Evolutionary conservation across 2,329 filamentous ascomycete species (phyloP).

Genomic region (Penicillium sp.): DNA sequence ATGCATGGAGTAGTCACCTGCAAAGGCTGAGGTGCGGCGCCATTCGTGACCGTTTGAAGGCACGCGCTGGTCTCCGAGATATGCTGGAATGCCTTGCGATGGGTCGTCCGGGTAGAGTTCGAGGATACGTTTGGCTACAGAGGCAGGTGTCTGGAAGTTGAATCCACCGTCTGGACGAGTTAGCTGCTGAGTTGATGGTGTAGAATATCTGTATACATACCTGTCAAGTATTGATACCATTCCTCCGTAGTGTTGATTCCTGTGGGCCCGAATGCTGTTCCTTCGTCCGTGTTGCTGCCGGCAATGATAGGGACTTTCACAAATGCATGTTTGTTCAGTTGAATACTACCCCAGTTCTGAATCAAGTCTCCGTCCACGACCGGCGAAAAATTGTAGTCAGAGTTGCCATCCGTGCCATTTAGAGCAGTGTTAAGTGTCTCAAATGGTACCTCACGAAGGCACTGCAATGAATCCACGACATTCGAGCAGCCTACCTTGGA

Average conservation of each 20-base stretch:
- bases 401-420: slow-evolving; percentile 39
- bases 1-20: slow-evolving; percentile 57
- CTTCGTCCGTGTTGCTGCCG: slow-evolving; percentile 67
- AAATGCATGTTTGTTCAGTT: slow-evolving; percentile 58
- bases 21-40: slow-evolving; percentile 55
- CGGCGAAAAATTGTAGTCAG: slow-evolving; percentile 39
- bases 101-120: slow-evolving; percentile 55
- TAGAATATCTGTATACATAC: slow-evolving; percentile 8
- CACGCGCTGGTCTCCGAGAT: slow-evolving; percentile 34
- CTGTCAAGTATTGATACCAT: slow-evolving; percentile 46
- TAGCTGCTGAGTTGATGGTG: neutral
- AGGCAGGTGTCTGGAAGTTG: slow-evolving; percentile 23
- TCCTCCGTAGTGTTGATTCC: slow-evolving; percentile 57
- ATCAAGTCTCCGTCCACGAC: slow-evolving; percentile 59
- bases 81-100: slow-evolving; percentile 49
- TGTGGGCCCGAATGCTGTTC: slow-evolving; percentile 53
- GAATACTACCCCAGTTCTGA: slow-evolving; percentile 51
- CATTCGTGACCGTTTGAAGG: slow-evolving; percentile 48
- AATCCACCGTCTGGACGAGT: slow-evolving; percentile 25
- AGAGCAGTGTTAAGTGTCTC: slow-evolving; percentile 57
- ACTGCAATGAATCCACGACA: slow-evolving; percentile 59
- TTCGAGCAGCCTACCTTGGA: slow-evolving; percentile 58
- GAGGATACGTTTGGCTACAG: slow-evolving; percentile 43
- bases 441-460: slow-evolving; percentile 62
- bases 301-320: slow-evolving; percentile 63